Evolutionary conservation across 306 rosid genomes (phyloP).

Genomic region (Cucumis sativus): DNA sequence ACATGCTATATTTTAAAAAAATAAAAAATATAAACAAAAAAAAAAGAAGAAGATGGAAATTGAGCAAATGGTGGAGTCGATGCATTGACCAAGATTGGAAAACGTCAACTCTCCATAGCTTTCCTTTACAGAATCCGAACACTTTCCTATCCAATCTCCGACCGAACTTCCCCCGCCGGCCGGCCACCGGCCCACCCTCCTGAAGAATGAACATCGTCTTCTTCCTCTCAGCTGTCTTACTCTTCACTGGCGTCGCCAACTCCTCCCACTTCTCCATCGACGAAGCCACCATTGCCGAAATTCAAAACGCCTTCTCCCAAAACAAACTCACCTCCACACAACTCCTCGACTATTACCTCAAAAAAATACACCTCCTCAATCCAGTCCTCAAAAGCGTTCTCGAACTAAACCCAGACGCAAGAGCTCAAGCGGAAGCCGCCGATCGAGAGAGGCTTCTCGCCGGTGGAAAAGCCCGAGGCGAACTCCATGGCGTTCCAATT

Average conservation of each 20-base stretch:
- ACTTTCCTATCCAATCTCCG: not conserved
- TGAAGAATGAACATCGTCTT: not conserved
- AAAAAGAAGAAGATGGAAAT: no score
- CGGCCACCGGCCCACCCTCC: not conserved
- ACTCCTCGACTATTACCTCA: constrained; percentile 36
- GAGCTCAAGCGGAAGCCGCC: constrained; percentile 43
- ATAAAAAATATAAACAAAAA: no score
- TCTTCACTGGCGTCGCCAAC: constrained; percentile 2
- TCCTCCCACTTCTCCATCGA: constrained; percentile 14
- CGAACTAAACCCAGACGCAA: constrained; percentile 60
- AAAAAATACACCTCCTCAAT: constrained; percentile 26
- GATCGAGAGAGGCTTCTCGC: constrained; percentile 28
- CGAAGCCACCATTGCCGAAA: constrained; percentile 44
- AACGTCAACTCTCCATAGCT: not conserved
- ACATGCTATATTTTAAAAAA: no score
- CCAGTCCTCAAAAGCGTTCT: constrained; percentile 44
- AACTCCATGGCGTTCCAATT: constrained; percentile 52
- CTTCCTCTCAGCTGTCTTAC: not conserved
- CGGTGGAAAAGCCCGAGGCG: not conserved
- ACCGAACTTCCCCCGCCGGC: not conserved
- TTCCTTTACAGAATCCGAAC: not conserved
- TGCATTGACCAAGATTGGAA: no score
- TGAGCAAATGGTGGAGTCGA: no score
- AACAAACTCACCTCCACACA: constrained; percentile 29
- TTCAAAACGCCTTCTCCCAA: constrained; percentile 31